A percentile compares a stretch with the other conserved stretches of the same genome.
These are phyloP conservation scores for Pyrenophora tritici-repentis DNA, from an alignment of 2,329 filamentous ascomycete genomes.

Conservation along the genomic window DNA sequence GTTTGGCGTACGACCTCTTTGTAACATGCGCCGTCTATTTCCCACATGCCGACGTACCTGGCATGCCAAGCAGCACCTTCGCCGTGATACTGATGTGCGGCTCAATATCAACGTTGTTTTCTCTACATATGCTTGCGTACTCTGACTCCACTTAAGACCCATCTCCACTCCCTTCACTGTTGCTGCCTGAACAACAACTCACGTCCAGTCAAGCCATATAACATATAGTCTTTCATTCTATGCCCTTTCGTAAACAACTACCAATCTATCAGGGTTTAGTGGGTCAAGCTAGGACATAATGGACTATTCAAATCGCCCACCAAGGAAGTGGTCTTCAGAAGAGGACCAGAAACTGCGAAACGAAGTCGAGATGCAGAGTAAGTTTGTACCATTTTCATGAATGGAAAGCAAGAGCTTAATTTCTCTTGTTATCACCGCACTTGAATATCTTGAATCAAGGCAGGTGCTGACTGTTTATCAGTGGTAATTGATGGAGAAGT, in stretches of 20 bases:
- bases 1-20: conserved; percentile 9
- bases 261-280: neutral
- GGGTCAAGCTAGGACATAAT: conserved; percentile 2
- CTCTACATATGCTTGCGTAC: conserved; percentile 6
- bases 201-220: neutral
- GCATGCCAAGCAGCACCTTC: conserved; percentile 10
- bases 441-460: neutral
- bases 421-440: neutral
- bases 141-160: neutral
- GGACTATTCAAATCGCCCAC: conserved; percentile 27
- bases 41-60: conserved; percentile 7
- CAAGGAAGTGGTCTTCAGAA: conserved; percentile 35
- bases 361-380: conserved; percentile 36
- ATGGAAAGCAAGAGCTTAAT: neutral
- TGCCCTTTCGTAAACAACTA: neutral
- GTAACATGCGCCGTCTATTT: conserved; percentile 10
- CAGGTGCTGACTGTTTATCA: neutral
- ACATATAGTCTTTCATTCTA: neutral
- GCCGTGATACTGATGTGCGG: conserved; percentile 8
- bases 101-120: conserved; percentile 11
- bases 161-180: neutral
- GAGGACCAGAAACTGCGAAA: conserved; percentile 35
- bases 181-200: neutral
- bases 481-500: conserved; percentile 29
- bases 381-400: conserved; percentile 1